phyloP scores from a whole-genome alignment of 2,329 filamentous ascomycete genomes.

The Nemania sp. region DNA sequence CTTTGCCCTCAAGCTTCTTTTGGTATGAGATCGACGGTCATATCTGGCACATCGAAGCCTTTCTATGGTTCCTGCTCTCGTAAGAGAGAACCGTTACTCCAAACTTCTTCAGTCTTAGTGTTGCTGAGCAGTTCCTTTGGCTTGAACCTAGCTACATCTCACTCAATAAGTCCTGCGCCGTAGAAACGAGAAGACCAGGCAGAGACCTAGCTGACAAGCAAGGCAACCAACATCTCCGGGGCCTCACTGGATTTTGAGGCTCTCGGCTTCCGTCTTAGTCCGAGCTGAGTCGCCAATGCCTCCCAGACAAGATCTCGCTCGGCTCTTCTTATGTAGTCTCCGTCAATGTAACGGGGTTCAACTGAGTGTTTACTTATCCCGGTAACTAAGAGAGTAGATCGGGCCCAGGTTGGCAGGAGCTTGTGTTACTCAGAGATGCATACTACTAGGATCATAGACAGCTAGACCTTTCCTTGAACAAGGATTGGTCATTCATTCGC shows the following conservation, averaged over 20 bases:
- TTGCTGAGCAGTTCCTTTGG: constrained; percentile 7
- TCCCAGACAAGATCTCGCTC: not conserved
- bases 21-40: constrained; percentile 1
- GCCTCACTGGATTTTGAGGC: not conserved
- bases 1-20: not conserved
- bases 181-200: too few species aligned
- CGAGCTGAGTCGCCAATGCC: not conserved
- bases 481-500: constrained; percentile 32
- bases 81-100: constrained; percentile 11
- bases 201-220: not conserved
- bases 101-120: constrained; percentile 18
- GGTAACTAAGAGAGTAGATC: constrained; percentile 20
- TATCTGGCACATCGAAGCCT: constrained; percentile 9
- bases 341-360: not conserved
- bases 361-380: constrained; percentile 3
- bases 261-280: not conserved
- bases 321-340: not conserved
- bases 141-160: constrained; percentile 11
- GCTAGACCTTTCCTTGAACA: constrained; percentile 28
- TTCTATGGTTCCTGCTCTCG: not conserved
- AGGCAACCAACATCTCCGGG: constrained; percentile 1
- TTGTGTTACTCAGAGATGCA: constrained; percentile 27
- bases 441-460: constrained; percentile 26
- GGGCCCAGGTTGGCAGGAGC: constrained; percentile 25
- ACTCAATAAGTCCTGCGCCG: too few species aligned